Percentiles rank a stretch among this genome's conserved stretches.
Conservation (phyloP, 305 asterid species). For the Ilex paraguariensis region DNA sequence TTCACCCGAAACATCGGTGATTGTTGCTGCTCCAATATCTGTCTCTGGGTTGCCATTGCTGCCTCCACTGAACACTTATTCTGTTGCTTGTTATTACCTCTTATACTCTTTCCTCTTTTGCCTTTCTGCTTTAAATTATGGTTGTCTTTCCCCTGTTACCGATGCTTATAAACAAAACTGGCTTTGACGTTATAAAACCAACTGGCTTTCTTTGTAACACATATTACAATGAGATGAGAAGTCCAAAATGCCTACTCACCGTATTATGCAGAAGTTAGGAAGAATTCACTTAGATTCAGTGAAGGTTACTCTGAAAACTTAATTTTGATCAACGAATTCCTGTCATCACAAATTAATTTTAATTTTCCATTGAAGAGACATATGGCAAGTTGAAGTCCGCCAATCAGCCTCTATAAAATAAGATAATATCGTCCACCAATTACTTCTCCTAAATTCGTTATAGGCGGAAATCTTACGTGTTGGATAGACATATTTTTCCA, state of each 20-base stretch:
- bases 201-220: conserved; percentile 19
- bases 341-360: too few species aligned
- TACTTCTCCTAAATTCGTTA: too few species aligned
- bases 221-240: conserved; percentile 10
- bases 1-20: conserved; percentile 29
- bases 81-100: not conserved
- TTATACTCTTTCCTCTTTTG: conserved; percentile 18
- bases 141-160: conserved; percentile 28
- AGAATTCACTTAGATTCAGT: not conserved
- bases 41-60: conserved; percentile 37
- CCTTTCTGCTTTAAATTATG: conserved; percentile 34
- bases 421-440: too few species aligned
- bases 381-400: too few species aligned
- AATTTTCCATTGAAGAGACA: too few species aligned
- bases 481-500: too few species aligned
- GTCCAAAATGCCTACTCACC: conserved; percentile 17
- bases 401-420: too few species aligned
- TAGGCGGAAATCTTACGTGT: too few species aligned
- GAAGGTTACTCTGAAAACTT: not conserved
- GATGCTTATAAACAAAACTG: conserved; percentile 35
- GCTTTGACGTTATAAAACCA: conserved; percentile 19
- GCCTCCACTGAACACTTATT: not conserved
- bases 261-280: not conserved
- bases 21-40: conserved; percentile 16
- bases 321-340: too few species aligned